Percentiles rank a stretch among this genome's conserved stretches.
Conservation (phyloP, 2,329 filamentous ascomycete genomes). For the Coniosporium tulheliwenetii region DNA sequence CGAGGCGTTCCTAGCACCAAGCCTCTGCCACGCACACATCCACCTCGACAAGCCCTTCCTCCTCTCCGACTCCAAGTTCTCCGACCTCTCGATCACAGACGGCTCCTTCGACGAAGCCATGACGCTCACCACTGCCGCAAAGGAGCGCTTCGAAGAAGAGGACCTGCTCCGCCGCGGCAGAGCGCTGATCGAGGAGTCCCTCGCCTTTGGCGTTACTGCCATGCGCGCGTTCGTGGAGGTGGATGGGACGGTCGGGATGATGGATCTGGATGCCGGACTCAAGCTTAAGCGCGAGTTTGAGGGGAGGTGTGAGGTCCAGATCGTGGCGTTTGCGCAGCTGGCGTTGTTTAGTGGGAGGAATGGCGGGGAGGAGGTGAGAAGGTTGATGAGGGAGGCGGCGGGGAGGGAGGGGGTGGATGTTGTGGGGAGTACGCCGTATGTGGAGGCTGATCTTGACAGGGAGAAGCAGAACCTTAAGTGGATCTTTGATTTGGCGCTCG, state of each 20-base stretch:
- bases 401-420: slow-evolving; percentile 34
- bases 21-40: slow-evolving; percentile 56
- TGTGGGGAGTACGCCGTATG: slow-evolving; percentile 55
- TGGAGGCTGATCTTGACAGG: slow-evolving; percentile 37
- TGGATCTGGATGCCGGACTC: slow-evolving; percentile 42
- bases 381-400: slow-evolving; percentile 31
- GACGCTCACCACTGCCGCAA: slow-evolving; percentile 40
- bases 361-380: slow-evolving; percentile 33
- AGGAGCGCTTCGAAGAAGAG: slow-evolving; percentile 42
- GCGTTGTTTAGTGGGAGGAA: slow-evolving; percentile 44
- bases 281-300: slow-evolving; percentile 39
- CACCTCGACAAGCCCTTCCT: slow-evolving; percentile 55
- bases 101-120: slow-evolving; percentile 55
- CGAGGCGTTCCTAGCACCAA: slow-evolving; percentile 31
- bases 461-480: slow-evolving; percentile 45
- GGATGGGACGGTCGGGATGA: slow-evolving; percentile 43
- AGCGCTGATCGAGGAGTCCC: slow-evolving; percentile 50
- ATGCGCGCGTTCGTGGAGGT: slow-evolving; percentile 60
- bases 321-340: slow-evolving; percentile 58
- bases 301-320: slow-evolving; percentile 42
- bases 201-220: slow-evolving; percentile 47
- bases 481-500: slow-evolving; percentile 40
- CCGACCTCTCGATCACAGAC: slow-evolving; percentile 40
- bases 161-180: slow-evolving; percentile 51
- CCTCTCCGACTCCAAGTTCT: slow-evolving; percentile 41